A percentile compares a stretch with the other conserved stretches of the same genome.
phyloP scores from a whole-genome alignment of 2,329 filamentous ascomycete species.

The Sclerotinia trifoliorum region DNA sequence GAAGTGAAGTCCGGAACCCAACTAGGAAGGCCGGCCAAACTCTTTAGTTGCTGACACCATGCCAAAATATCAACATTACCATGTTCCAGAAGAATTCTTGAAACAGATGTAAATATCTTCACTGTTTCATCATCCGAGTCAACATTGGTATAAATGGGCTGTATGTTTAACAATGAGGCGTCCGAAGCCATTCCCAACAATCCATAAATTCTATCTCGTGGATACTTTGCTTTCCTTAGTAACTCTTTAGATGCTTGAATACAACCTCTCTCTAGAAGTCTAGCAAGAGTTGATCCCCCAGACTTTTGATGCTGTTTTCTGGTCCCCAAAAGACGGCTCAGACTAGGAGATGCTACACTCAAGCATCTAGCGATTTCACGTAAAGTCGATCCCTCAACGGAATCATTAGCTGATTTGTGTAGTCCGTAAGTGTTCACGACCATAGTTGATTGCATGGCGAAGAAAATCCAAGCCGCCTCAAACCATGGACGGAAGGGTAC shows the following conservation, averaged over 20 bases:
- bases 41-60: slow-evolving; percentile 21
- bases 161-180: slow-evolving; percentile 3
- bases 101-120: slow-evolving; percentile 18
- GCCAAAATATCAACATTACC: slow-evolving; percentile 18
- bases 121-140: slow-evolving; percentile 6
- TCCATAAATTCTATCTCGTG: slow-evolving; percentile 24
- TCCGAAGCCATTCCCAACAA: slow-evolving; percentile 21
- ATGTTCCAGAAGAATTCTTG: slow-evolving; percentile 13
- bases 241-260: neutral
- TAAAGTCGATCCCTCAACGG: neutral
- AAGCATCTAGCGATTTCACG: neutral
- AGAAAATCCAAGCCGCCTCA: slow-evolving; percentile 15
- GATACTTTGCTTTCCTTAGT: slow-evolving; percentile 22
- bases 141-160: slow-evolving; percentile 14
- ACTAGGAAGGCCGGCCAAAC: slow-evolving; percentile 4
- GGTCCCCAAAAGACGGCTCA: slow-evolving; percentile 10
- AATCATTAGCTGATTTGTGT: neutral
- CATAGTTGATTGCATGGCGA: slow-evolving; percentile 9
- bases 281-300: neutral
- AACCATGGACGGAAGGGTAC: slow-evolving; percentile 17
- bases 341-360: neutral
- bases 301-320: slow-evolving; percentile 18
- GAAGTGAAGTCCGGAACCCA: slow-evolving; percentile 24
- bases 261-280: slow-evolving; percentile 14
- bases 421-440: neutral